Percentiles rank a stretch among this genome's conserved stretches.
Conservation (phyloP, 208 protist genomes). For the Trypanosoma brucei region DNA sequence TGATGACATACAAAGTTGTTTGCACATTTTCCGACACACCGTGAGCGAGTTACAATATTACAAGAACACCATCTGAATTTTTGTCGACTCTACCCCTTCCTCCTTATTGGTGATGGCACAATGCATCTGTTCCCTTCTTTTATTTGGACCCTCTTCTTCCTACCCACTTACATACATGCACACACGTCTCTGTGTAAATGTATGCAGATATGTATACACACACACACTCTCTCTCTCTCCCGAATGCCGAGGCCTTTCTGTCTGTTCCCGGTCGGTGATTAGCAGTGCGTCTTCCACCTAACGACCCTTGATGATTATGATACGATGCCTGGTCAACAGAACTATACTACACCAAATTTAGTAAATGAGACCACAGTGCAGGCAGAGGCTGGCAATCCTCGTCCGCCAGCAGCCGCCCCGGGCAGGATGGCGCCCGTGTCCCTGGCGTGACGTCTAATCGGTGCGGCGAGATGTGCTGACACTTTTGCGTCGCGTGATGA, state of each 20-base stretch:
- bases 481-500: background rate
- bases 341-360: slow-evolving; percentile 8
- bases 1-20: background rate
- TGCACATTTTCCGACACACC: slow-evolving; percentile 19
- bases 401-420: background rate
- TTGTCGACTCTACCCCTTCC: background rate
- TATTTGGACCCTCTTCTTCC: no score
- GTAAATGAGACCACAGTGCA: slow-evolving; percentile 4
- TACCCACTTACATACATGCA: no score
- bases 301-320: slow-evolving; percentile 9
- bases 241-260: background rate
- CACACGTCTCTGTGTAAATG: no score
- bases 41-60: slow-evolving; percentile 8
- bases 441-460: slow-evolving; percentile 3
- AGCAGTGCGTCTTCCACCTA: slow-evolving; percentile 6
- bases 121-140: no score
- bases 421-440: slow-evolving; percentile 1
- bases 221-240: background rate
- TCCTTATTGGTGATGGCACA: background rate
- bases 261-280: background rate
- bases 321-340: slow-evolving; percentile 3
- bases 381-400: background rate
- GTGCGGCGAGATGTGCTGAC: background rate
- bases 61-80: slow-evolving; percentile 6
- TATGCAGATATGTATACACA: no score